phyloP scores from a whole-genome alignment of 2,329 filamentous ascomycete species.

The Scedosporium aurantiacum region DNA sequence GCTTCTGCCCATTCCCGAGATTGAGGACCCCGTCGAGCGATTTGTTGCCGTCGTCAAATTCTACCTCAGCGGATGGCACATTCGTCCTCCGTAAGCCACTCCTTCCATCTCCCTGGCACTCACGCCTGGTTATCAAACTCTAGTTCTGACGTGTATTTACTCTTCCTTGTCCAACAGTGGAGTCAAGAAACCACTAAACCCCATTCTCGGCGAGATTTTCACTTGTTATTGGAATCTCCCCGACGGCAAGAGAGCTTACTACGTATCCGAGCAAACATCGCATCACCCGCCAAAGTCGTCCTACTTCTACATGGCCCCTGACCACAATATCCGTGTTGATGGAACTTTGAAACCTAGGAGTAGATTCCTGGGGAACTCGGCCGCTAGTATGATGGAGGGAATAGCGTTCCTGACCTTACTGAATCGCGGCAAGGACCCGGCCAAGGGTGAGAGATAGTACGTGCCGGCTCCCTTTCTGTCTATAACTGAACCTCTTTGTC shows the following conservation, averaged over 20 bases:
- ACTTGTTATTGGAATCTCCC: slow-evolving; percentile 92
- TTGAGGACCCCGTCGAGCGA: slow-evolving; percentile 79
- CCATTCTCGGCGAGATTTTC: slow-evolving; percentile 88
- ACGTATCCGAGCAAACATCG: slow-evolving; percentile 94
- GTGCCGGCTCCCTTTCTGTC: slow-evolving; percentile 21
- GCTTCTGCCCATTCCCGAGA: slow-evolving; percentile 72
- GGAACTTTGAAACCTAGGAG: slow-evolving; percentile 90
- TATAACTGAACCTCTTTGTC: neutral
- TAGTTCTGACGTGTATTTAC: slow-evolving; percentile 13
- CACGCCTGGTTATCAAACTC: neutral
- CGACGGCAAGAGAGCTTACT: slow-evolving; percentile 78
- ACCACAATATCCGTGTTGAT: slow-evolving; percentile 89
- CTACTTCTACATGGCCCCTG: slow-evolving; percentile 96
- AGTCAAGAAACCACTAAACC: slow-evolving; percentile 96
- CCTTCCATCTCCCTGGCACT: neutral
- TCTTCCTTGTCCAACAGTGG: slow-evolving; percentile 43
- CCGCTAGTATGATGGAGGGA: slow-evolving; percentile 96
- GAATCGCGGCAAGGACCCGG: slow-evolving; percentile 58
- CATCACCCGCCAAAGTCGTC: slow-evolving; percentile 98
- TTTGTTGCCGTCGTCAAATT: slow-evolving; percentile 97
- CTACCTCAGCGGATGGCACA: slow-evolving; percentile 97
- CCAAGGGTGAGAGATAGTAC: slow-evolving; percentile 76
- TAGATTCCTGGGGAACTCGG: slow-evolving; percentile 93
- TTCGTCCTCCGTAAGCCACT: slow-evolving; percentile 75
- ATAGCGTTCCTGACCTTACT: slow-evolving; percentile 75